Conservation (phyloP, 306 rosid species). For the Glycine latifolia region DNA sequence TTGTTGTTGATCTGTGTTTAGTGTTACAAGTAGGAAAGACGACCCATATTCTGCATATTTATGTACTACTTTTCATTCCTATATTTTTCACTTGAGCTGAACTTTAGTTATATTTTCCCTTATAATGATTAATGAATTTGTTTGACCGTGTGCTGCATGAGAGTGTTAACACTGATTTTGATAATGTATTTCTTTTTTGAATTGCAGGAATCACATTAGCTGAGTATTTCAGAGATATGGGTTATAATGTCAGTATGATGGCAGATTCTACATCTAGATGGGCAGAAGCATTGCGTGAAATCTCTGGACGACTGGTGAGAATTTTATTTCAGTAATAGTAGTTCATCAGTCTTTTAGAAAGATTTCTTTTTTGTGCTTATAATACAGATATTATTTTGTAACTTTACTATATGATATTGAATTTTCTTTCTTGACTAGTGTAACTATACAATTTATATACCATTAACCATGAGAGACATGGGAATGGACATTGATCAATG, state of each 20-base stretch:
- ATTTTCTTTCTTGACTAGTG: constrained; percentile 19
- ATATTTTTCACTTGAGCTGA: constrained; percentile 18
- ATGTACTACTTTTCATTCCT: constrained; percentile 34
- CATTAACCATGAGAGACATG: constrained; percentile 9
- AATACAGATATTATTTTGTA: constrained; percentile 29
- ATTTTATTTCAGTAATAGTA: constrained; percentile 25
- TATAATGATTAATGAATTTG: constrained; percentile 5
- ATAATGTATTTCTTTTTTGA: constrained; percentile 20
- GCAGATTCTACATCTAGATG: constrained; percentile 99
- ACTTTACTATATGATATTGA: constrained; percentile 21
- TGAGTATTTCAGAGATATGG: constrained; percentile 99
- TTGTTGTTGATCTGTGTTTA: constrained; percentile 13
- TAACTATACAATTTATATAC: constrained; percentile 12
- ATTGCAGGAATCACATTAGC: constrained; percentile 95
- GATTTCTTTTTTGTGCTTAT: background rate
- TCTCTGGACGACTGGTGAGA: constrained; percentile 97
- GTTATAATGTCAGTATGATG: constrained; percentile 99
- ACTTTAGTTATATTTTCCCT: constrained; percentile 26
- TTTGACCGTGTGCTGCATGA: constrained; percentile 27
- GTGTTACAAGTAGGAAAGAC: constrained; percentile 20
- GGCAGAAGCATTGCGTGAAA: constrained; percentile 99
- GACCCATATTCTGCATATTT: background rate
- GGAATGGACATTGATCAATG: constrained; percentile 33
- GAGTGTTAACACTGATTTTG: constrained; percentile 20
- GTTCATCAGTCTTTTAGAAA: constrained; percentile 23